A percentile compares a stretch with the other conserved stretches of the same genome.
Evolutionary conservation across 2,329 filamentous ascomycete species (phyloP).

Genomic region (Clonostachys byssicola): DNA sequence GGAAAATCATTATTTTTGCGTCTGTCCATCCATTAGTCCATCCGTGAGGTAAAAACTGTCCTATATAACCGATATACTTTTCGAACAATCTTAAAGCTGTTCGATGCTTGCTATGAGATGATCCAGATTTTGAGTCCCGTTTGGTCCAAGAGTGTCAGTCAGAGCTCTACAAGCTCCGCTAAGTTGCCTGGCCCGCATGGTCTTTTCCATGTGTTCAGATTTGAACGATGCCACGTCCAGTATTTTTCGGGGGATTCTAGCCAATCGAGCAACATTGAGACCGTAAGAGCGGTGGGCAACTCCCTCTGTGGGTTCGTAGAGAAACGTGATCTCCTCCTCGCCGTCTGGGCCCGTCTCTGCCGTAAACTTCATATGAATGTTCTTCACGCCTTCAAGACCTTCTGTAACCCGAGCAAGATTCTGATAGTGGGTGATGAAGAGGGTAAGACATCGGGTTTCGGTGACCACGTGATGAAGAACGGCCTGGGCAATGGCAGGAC

Average conservation of each 20-base stretch:
- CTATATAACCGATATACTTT: too few species aligned
- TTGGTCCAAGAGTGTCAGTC: slow-evolving; percentile 29
- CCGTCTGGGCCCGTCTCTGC: slow-evolving; percentile 31
- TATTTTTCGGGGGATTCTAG: slow-evolving; percentile 72
- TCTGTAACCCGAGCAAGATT: slow-evolving; percentile 68
- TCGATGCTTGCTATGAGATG: slow-evolving; percentile 53
- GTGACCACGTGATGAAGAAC: slow-evolving; percentile 82
- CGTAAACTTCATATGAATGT: slow-evolving; percentile 92
- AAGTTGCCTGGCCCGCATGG: slow-evolving; percentile 61
- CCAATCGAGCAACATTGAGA: slow-evolving; percentile 84
- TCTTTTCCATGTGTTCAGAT: slow-evolving; percentile 74
- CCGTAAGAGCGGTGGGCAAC: slow-evolving; percentile 94
- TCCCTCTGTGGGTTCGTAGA: slow-evolving; percentile 89
- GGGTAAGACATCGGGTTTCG: slow-evolving; percentile 69
- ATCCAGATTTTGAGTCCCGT: slow-evolving; percentile 37
- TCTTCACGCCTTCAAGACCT: slow-evolving; percentile 67
- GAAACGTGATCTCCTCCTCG: slow-evolving; percentile 82
- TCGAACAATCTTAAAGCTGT: slow-evolving; percentile 40
- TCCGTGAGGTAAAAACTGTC: too few species aligned
- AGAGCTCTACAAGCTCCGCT: slow-evolving; percentile 39
- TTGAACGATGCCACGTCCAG: slow-evolving; percentile 77
- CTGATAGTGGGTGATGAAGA: slow-evolving; percentile 99
- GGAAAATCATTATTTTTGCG: too few species aligned
- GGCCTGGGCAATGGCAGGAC: slow-evolving; percentile 89
- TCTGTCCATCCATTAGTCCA: too few species aligned